These are phyloP conservation scores for Metarhizium anisopliae DNA, from an alignment of 2,329 filamentous ascomycete genomes.

Conservation along the genomic window DNA sequence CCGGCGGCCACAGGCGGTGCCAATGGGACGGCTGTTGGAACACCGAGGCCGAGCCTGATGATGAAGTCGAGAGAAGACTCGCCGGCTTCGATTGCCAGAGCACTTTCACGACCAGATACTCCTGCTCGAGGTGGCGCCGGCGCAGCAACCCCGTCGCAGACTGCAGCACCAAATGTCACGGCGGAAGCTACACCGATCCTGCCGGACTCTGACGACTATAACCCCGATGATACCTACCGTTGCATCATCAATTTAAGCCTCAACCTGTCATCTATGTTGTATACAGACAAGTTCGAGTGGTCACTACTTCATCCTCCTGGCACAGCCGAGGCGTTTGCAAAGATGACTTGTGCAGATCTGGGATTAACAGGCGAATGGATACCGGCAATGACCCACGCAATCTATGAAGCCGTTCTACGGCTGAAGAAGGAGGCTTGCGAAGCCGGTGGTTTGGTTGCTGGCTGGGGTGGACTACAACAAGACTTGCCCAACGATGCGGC, in stretches of 20 bases:
- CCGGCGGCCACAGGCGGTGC: slow-evolving; percentile 6
- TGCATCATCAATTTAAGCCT: slow-evolving; percentile 88
- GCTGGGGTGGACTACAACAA: slow-evolving; percentile 47
- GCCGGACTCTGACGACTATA: slow-evolving; percentile 61
- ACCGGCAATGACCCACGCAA: slow-evolving; percentile 87
- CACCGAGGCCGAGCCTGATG: slow-evolving; percentile 19
- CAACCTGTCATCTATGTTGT: slow-evolving; percentile 82
- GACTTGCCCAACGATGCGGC: slow-evolving; percentile 87
- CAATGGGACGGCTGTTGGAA: slow-evolving; percentile 15
- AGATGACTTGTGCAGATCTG: slow-evolving; percentile 84
- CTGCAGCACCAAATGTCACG: slow-evolving; percentile 46
- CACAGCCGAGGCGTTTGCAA: slow-evolving; percentile 85
- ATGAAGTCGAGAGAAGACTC: slow-evolving; percentile 30
- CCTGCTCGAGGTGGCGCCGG: slow-evolving; percentile 43
- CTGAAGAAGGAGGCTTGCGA: slow-evolving; percentile 96
- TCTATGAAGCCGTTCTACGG: slow-evolving; percentile 87
- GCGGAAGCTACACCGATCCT: slow-evolving; percentile 58
- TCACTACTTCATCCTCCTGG: slow-evolving; percentile 86
- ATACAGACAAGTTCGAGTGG: slow-evolving; percentile 98
- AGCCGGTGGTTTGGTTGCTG: slow-evolving; percentile 74
- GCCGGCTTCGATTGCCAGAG: slow-evolving; percentile 24
- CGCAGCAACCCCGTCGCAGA: slow-evolving; percentile 37
- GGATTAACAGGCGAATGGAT: slow-evolving; percentile 90
- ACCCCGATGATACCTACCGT: slow-evolving; percentile 89
- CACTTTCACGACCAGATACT: slow-evolving; percentile 44